Base-by-base conservation (phyloP, 2,329 filamentous ascomycete genomes). In the Penicillium sp. region DNA sequence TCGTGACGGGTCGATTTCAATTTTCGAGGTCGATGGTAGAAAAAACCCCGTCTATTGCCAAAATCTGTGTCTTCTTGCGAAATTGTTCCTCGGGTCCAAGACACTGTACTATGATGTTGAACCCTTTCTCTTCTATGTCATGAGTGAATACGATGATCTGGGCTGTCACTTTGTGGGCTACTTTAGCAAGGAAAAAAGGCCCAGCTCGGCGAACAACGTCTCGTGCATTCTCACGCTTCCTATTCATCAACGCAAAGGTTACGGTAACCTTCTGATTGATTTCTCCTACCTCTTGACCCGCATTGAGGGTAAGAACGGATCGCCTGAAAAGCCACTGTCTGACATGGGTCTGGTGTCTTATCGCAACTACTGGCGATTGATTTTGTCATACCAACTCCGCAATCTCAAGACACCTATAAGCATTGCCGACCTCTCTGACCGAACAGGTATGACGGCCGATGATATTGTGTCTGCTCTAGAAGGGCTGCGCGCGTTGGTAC, bases 71-170 rank as follows among this genome's bases (percentile, higher is more conserved):
- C 72, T 98, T 7, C 72, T 98, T 11, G 92, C 84, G 14, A 98
- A 98, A 59, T 85, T 96, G 68, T 98, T 98, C 60, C 75, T 98
- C 25, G 92, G 94, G 50, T 93, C 95, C 64, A 98, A 98, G 66
- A 96, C 92, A 4, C 79, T 98, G 6, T 98, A 95, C 71, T 98
- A 98, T 69, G 92, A 98, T 55, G 92, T 98, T n/a, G 92, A 98
- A 48, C 92, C 92, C 0, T 98, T 98, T 60, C 69, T 98, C 23
- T 98, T 98, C 70, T 98, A 98, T 66, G 90, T 95, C 63, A 95
- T 98, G 90, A 86, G 86, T 16, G 83, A 82, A 27, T 80, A 85
- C 51, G 85, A 89, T 48, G 87, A 94, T 33, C 82, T 88, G 54
- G 92, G 92, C 10, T 92, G 84, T 55, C 92, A 96, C 58, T 77